Evolutionary conservation across 139 green algal species (phyloP), one percentile per base, ranked within the genome.

Genomic region (Chlamydomonas eustigma): DNA sequence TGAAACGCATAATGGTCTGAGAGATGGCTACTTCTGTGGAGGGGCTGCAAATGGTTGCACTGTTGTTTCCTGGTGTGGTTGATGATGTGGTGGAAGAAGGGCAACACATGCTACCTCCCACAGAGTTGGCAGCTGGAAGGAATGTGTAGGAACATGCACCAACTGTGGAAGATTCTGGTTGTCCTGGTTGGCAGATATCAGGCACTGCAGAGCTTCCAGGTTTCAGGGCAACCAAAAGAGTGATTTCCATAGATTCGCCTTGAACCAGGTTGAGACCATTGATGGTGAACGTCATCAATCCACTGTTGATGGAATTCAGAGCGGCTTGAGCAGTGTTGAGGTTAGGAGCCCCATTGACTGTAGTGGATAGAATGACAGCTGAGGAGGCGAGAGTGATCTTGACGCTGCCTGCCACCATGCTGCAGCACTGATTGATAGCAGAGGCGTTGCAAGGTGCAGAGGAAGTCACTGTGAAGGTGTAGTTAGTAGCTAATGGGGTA

Each of bases 351-450:
- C 44, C 44, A 58, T 58, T 18, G 44, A 58, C 44, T 18, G 12
- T 12, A 58, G 18, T 12, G 52, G 52, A 68, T 68, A 28, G 52
- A 22, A 37, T 22, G 22, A 31, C 52, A 25, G 52, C 52, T 68
- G 52, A 68, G 12, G 6, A 8, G 4, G 52, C 12, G 52, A 68
- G 6, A 5, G 52, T 22, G 52, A 68, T 8, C 12, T 22, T 8
- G 52, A 68, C 12, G 52, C 12, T 28, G 52, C 22, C 34, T 25
- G 34, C 34, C 8, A 28, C 18, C 6, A 68, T 68, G 18, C 52
- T 28, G 52, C 52, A 68, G 52, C 52, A 68, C n/a, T 25, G 4
- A 31, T 68, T 68, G 52, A 68, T 68, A 28, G 52, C 52, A 28
- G 52, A 8, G 52, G 52, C 12, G 52, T 68, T 28, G 52, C 52